Conservation (phyloP, 202 grass and related monocot species). For the Saccharum hybrid region DNA sequence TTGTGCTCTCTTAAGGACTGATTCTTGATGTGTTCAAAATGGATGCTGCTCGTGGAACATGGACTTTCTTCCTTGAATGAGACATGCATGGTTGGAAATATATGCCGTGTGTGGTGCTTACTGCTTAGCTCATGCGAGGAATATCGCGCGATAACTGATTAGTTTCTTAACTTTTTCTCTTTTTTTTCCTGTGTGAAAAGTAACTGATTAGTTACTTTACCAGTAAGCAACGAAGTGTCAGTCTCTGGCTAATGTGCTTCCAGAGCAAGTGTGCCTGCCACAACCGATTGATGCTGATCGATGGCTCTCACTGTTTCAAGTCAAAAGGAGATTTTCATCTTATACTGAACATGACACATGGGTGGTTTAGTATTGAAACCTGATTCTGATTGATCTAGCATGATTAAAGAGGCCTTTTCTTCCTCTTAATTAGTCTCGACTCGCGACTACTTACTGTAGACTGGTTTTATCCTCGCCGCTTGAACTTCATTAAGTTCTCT, state of each 20-base stretch:
- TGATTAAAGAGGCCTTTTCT: background rate
- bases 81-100: background rate
- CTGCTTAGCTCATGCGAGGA: background rate
- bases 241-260: background rate
- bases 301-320: conserved; percentile 4
- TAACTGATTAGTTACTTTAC: conserved; percentile 1
- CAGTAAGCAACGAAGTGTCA: background rate
- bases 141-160: background rate
- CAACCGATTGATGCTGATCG: background rate
- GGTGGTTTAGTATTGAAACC: background rate
- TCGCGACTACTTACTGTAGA: too few species aligned
- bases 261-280: background rate
- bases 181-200: background rate
- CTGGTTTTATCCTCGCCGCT: too few species aligned
- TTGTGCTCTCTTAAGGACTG: conserved; percentile 7
- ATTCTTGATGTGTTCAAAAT: conserved; percentile 10
- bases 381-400: background rate
- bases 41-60: background rate
- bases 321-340: background rate
- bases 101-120: background rate
- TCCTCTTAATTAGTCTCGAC: background rate
- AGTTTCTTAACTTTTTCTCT: background rate
- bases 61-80: background rate
- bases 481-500: too few species aligned
- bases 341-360: background rate